Conservation (phyloP, 2,329 filamentous ascomycete genomes). For the Arthrobotrys megalospora region DNA sequence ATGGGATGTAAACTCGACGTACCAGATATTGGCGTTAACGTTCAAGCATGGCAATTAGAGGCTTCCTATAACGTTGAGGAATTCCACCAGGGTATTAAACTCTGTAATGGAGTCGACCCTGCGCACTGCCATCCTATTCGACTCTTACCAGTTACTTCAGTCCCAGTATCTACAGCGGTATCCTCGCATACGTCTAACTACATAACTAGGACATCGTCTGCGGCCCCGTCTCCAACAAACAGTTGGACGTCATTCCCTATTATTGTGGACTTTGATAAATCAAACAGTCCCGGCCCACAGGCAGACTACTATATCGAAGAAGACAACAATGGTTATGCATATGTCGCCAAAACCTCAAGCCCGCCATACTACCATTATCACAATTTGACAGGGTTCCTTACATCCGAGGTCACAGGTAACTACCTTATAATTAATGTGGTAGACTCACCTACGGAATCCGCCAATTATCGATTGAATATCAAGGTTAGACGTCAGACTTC, state of each 20-base stretch:
- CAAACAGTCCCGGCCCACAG: background rate
- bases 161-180: conserved; percentile 9
- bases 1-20: conserved; percentile 26
- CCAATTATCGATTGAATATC: background rate
- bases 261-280: conserved; percentile 8
- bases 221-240: conserved; percentile 1
- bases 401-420: conserved; percentile 7
- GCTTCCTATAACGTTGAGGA: conserved; percentile 7
- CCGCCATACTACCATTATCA: conserved; percentile 29
- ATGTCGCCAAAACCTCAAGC: conserved; percentile 1
- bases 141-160: conserved; percentile 9
- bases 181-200: conserved; percentile 24
- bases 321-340: conserved; percentile 6
- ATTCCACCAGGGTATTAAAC: conserved; percentile 1
- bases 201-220: conserved; percentile 9
- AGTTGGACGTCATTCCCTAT: conserved; percentile 38
- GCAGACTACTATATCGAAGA: conserved; percentile 30
- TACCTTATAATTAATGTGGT: conserved; percentile 4
- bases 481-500: background rate
- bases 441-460: background rate
- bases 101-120: background rate
- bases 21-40: background rate
- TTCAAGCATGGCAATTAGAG: conserved; percentile 29
- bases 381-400: conserved; percentile 12
- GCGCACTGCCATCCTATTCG: conserved; percentile 16